phyloP scores from a whole-genome alignment of 495 filamentous ascomycete species.

The Hypoxylon lienhwacheense region DNA sequence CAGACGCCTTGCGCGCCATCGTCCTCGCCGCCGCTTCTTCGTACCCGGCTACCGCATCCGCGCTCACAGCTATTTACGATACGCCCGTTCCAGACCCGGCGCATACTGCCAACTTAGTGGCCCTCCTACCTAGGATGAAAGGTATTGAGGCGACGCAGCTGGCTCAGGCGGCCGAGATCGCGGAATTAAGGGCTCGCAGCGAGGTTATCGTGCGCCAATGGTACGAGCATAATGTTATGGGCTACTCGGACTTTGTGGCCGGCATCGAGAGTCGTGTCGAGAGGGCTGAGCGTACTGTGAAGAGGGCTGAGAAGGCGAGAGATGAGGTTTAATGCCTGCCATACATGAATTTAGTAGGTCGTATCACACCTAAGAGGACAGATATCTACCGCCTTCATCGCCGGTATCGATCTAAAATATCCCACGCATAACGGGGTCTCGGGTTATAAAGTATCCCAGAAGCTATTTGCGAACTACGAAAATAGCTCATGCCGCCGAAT shows the following conservation, averaged over 20 bases:
- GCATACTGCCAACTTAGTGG: conserved; percentile 65
- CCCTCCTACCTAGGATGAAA: conserved; percentile 70
- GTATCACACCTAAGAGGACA: too few species aligned
- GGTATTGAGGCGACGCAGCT: conserved; percentile 65
- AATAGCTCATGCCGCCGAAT: too few species aligned
- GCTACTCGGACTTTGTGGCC: conserved; percentile 69
- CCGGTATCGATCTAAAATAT: too few species aligned
- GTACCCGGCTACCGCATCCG: conserved; percentile 76
- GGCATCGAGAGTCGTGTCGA: conserved; percentile 71
- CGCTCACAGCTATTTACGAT: conserved; percentile 74
- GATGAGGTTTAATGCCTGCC: conserved; percentile 34
- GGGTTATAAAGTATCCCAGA: too few species aligned
- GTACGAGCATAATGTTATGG: conserved; percentile 74
- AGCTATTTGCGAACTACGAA: too few species aligned
- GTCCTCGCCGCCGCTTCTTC: conserved; percentile 73
- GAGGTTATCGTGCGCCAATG: conserved; percentile 73
- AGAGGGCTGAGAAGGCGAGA: conserved; percentile 54
- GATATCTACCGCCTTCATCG: too few species aligned
- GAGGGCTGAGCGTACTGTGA: conserved; percentile 65
- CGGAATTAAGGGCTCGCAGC: conserved; percentile 70
- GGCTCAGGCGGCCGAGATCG: conserved; percentile 70
- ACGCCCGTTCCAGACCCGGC: conserved; percentile 72
- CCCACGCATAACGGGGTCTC: too few species aligned
- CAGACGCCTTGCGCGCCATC: conserved; percentile 61
- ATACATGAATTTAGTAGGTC: too few species aligned